Evolutionary conservation across 345 rosid genomes (phyloP).

Genomic region (Ceriops decandra): DNA sequence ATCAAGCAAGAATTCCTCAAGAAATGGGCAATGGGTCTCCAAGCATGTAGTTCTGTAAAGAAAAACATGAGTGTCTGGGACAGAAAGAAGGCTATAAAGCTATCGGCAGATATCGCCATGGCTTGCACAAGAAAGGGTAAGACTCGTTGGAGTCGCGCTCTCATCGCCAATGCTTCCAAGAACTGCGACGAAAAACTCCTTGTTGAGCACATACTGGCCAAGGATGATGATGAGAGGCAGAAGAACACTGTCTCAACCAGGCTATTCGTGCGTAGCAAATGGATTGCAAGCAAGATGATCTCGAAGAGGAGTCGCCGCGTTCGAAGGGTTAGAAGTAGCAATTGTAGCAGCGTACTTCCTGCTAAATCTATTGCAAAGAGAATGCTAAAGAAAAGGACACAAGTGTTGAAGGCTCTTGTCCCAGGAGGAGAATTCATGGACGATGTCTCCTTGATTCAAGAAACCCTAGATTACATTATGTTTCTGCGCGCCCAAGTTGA

Average conservation of each 20-base stretch:
- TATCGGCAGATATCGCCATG: slow-evolving; percentile 83
- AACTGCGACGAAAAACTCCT: slow-evolving; percentile 28
- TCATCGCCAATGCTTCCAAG: slow-evolving; percentile 50
- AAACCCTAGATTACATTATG: slow-evolving; percentile 76
- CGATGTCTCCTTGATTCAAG: slow-evolving; percentile 54
- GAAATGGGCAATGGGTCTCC: slow-evolving; percentile 74
- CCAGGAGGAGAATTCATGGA: slow-evolving; percentile 74
- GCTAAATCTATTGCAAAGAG: slow-evolving; percentile 35
- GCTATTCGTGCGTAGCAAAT: slow-evolving; percentile 27
- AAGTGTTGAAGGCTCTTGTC: slow-evolving; percentile 55
- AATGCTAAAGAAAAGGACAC: slow-evolving; percentile 53
- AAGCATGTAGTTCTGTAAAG: slow-evolving; percentile 34
- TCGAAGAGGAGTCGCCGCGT: slow-evolving; percentile 40
- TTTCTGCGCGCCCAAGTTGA: slow-evolving; percentile 76
- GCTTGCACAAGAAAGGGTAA: slow-evolving; percentile 65
- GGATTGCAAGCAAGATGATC: slow-evolving; percentile 60
- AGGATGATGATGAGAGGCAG: slow-evolving; percentile 17
- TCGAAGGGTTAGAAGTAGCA: slow-evolving; percentile 20
- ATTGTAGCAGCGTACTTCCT: neutral
- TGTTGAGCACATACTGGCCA: slow-evolving; percentile 44
- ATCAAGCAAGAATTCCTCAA: slow-evolving; percentile 62
- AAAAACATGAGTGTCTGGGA: slow-evolving; percentile 46
- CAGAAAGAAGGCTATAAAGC: slow-evolving; percentile 72
- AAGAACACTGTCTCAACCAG: slow-evolving; percentile 19
- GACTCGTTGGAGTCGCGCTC: slow-evolving; percentile 80